Conservation (phyloP, 2,329 filamentous ascomycete species). For the Elsinoe batatas region DNA sequence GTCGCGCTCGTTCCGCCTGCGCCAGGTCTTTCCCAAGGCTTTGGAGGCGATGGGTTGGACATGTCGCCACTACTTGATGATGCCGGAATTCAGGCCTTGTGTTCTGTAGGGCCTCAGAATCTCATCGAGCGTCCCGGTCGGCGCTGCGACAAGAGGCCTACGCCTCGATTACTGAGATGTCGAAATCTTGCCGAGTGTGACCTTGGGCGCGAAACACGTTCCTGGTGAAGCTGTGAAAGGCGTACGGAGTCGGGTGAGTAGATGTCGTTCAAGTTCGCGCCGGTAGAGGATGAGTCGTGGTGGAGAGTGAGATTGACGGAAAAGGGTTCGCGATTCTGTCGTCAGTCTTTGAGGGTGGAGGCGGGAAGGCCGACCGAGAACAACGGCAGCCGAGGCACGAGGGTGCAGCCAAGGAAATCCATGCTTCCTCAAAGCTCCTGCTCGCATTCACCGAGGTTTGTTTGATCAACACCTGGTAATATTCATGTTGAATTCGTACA, state of each 20-base stretch:
- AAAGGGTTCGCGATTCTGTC: constrained; percentile 11
- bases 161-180: constrained; percentile 1
- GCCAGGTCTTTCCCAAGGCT: constrained; percentile 85
- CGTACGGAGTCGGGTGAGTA: too few species aligned
- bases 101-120: not conserved
- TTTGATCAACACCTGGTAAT: not conserved
- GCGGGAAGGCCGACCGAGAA: constrained; percentile 3
- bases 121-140: not conserved
- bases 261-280: not conserved
- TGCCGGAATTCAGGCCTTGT: not conserved
- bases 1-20: constrained; percentile 32
- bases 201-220: too few species aligned
- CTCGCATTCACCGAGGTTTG: not conserved
- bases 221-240: too few species aligned
- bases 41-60: constrained; percentile 61
- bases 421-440: not conserved
- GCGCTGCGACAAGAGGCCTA: not conserved
- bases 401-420: not conserved
- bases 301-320: not conserved
- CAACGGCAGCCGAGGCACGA: constrained; percentile 6
- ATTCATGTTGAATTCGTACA: not conserved
- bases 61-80: not conserved
- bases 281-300: not conserved
- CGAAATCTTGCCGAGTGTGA: not conserved
- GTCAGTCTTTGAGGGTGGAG: constrained; percentile 11